Base-by-base conservation (phyloP, 306 rosid genomes). In the Echinosophora koreensis region DNA sequence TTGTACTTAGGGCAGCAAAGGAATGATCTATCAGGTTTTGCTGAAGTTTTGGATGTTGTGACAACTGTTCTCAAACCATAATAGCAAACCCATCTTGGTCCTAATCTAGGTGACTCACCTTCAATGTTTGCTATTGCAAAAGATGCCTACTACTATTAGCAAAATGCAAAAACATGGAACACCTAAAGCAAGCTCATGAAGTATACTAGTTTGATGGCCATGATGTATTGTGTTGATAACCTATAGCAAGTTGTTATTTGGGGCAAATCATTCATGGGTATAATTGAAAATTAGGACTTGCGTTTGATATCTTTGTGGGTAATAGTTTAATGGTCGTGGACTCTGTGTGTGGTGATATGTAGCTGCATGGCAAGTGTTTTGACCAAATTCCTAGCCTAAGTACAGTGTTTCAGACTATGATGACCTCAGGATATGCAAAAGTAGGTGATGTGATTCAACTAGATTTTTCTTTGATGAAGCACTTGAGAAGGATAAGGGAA, bases 401-500 rank as follows among this genome's bases (percentile, higher is more conserved):
- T 71, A 71, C 12, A 4, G 97, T 89, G 57, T 88, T 97, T 13
- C 87, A 97, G 98, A 89, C 83, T 38, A 75, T 86, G 62, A 88
- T 93, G 90, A 84, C 91, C 42, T 85, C 89, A 4, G 98, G 94
- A 3, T 88, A 85, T 81, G 86, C 91, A 0, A 93, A 88, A 16
- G 84, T 60, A 47, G 91, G 93, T 58, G 87, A 84, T 64, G 90
- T 93, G 84, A 90, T 12, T 80, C 55, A 0, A 92, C 92, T 4
- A 84, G 95, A 60, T 58, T 88, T 71, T 89, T 89, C 86, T 93
- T 93, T 82, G 93, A 90, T 66, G 87, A 85, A 77, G 88, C 93
- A 5, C 83, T 84, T 22, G 88, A 79, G 86, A 89, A 87, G 64
- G 97, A 90, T 85, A 86, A 35, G 80, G 89, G 89, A n/a, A 68